Conservation (phyloP, 202 grass and related monocot species). For the Bolboschoenoplectus hybrid region DNA sequence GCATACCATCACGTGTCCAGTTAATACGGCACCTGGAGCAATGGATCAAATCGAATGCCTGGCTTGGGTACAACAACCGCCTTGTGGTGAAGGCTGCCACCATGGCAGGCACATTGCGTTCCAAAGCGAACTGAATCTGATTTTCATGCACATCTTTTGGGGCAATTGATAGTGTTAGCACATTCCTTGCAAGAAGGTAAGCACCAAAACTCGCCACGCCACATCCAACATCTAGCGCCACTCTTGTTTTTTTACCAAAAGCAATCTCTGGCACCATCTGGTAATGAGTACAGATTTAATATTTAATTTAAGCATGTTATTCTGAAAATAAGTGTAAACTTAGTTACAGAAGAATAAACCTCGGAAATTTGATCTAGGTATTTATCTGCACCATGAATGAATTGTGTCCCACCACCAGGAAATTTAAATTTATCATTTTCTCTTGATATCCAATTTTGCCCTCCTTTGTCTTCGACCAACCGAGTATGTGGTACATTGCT, state of each 20-base stretch:
- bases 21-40: conserved; percentile 62
- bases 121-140: conserved; percentile 66
- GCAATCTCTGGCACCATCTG: conserved; percentile 55
- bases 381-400: conserved; percentile 59
- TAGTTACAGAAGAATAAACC: conserved; percentile 36
- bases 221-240: conserved; percentile 52
- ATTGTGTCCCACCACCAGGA: conserved; percentile 53
- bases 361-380: conserved; percentile 57
- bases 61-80: conserved; percentile 49
- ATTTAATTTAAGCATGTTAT: conserved; percentile 18
- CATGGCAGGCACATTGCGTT: conserved; percentile 58
- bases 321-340: conserved; percentile 22
- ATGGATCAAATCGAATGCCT: conserved; percentile 58
- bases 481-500: conserved; percentile 54
- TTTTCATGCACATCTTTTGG: conserved; percentile 63
- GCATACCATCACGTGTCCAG: conserved; percentile 56
- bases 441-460: conserved; percentile 60
- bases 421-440: conserved; percentile 53
- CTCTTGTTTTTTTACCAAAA: conserved; percentile 51
- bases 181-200: conserved; percentile 47
- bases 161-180: conserved; percentile 53
- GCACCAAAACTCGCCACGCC: conserved; percentile 60
- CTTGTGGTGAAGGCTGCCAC: conserved; percentile 51
- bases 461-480: conserved; percentile 55
- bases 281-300: conserved; percentile 12